These are phyloP conservation scores for Zasmidium angulare DNA, from an alignment of 2,329 filamentous ascomycete genomes.

Conservation along the genomic window DNA sequence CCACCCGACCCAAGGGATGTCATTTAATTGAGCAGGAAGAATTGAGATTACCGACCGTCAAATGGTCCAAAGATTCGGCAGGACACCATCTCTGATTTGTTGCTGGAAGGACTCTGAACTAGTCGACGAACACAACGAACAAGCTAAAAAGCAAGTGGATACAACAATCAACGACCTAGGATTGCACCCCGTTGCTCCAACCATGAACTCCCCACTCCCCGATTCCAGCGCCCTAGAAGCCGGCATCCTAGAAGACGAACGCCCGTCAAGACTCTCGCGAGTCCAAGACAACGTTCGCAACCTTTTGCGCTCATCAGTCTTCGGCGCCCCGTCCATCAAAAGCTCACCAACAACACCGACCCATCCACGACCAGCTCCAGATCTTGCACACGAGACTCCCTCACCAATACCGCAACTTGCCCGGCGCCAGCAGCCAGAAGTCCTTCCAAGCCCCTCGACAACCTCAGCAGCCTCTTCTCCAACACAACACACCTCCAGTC, in stretches of 20 bases:
- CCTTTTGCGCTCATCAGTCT: conserved; percentile 32
- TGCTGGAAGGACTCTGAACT: conserved; percentile 1
- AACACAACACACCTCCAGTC: conserved; percentile 4
- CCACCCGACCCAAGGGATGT: not conserved
- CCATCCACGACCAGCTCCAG: conserved; percentile 7
- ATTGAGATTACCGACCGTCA: not conserved
- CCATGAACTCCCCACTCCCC: conserved; percentile 27
- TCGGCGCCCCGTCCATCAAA: conserved; percentile 19
- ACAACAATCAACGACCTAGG: too few relatives aligned
- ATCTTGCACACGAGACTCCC: conserved; percentile 1
- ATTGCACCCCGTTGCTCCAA: not conserved
- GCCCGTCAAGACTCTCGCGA: conserved; percentile 26
- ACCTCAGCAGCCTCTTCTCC: conserved; percentile 9
- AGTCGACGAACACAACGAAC: not conserved
- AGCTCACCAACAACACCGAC: conserved; percentile 21
- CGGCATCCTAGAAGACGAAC: conserved; percentile 34
- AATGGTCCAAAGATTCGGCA: conserved; percentile 10
- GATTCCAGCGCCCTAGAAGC: conserved; percentile 34
- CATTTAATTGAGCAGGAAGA: not conserved
- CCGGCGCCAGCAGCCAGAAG: conserved; percentile 12
- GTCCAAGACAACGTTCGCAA: conserved; percentile 37
- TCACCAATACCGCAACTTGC: conserved; percentile 1
- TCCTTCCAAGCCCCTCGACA: conserved; percentile 19
- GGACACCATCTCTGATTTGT: not conserved
- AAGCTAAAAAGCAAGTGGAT: not conserved